Conservation (phyloP, 768 basidiomycete species). For the Podaxis pistillaris region DNA sequence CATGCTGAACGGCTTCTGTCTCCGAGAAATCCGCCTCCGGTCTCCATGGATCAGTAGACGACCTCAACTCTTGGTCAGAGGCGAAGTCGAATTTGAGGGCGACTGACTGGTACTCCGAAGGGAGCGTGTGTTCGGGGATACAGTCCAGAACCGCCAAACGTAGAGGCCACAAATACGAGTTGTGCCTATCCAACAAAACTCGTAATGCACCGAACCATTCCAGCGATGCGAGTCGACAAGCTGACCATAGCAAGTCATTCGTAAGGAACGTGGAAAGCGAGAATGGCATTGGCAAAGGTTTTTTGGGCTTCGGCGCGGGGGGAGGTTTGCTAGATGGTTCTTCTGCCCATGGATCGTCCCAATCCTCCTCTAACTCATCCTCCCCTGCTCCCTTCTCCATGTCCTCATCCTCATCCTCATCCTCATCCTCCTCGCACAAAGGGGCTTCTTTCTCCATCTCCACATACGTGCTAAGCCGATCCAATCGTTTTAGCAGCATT, state of each 20-base stretch:
- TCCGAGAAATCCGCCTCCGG: conserved; percentile 60
- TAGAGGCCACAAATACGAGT: conserved; percentile 57
- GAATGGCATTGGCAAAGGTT: conserved; percentile 38
- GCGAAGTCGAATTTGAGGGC: conserved; percentile 60
- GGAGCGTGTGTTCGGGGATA: conserved; percentile 73
- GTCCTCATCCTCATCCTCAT: conserved; percentile 26
- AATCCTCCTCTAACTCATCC: conserved; percentile 64
- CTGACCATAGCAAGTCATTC: conserved; percentile 52
- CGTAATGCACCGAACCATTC: conserved; percentile 58
- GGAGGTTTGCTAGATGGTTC: conserved; percentile 26
- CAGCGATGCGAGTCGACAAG: conserved; percentile 64
- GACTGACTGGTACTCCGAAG: conserved; percentile 56
- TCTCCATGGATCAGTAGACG: conserved; percentile 44
- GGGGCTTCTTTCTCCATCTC: conserved; percentile 51
- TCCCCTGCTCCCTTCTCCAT: conserved; percentile 28
- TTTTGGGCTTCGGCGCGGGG: conserved; percentile 27
- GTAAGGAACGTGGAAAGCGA: conserved; percentile 64
- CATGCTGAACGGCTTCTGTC: conserved; percentile 36
- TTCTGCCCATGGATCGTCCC: conserved; percentile 79
- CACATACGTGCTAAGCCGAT: conserved; percentile 70
- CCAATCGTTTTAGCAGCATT: conserved; percentile 65
- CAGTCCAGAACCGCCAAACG: conserved; percentile 69
- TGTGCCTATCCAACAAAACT: conserved; percentile 58
- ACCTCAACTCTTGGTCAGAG: conserved; percentile 40
- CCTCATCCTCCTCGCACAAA: conserved; percentile 28